Base-by-base conservation (phyloP, 2,329 filamentous ascomycete genomes). In the Orbilia ellipsospora region DNA sequence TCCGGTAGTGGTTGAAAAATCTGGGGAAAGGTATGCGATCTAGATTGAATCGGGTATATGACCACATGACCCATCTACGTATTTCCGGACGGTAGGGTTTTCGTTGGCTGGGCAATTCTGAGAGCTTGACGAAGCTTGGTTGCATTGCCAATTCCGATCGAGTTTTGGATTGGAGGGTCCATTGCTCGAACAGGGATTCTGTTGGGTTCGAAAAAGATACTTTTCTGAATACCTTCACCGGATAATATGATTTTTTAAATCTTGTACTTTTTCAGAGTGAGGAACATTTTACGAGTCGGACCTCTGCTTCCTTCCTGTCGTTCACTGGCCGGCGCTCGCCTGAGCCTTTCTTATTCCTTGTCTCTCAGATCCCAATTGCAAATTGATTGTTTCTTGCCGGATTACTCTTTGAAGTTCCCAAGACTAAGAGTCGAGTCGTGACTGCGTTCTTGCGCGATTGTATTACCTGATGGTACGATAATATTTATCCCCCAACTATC, bases 391-490 rank as follows among this genome's bases (percentile, higher is more conserved):
- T 3, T 13, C 48, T 23, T 59, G 5, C 18, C 23, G 4, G 23
- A 23, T 23, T 23, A 23, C 23, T 23, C 23, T 23, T 23, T 23
- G 23, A 23, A 23, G 10, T 10, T 6, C 18, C 5, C 31, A 36
- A 36, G 31, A 6, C 10, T 36, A 6, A 36, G 31, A 36, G 31
- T 6, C 31, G 4, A 36, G 5, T 36, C 5, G 31, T 36, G 31
- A 36, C 31, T 36, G 31, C 31, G 31, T 13, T 50, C 15, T 69
- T 56, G 65, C 57, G 56, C 56, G 50, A 69, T 69, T n/a, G 65
- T 12, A 69, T 69, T 69, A 69, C 65, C 56, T 69, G 65, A 69
- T 69, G 20, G 55, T 50, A 55, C 16, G 50, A 55, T 45, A 31
- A 62, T 40, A 44, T 15, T 45, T 15, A 0, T 13, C 20, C 13